Conservation (phyloP, 306 rosid genomes). For the Vigna reflexopilosa region DNA sequence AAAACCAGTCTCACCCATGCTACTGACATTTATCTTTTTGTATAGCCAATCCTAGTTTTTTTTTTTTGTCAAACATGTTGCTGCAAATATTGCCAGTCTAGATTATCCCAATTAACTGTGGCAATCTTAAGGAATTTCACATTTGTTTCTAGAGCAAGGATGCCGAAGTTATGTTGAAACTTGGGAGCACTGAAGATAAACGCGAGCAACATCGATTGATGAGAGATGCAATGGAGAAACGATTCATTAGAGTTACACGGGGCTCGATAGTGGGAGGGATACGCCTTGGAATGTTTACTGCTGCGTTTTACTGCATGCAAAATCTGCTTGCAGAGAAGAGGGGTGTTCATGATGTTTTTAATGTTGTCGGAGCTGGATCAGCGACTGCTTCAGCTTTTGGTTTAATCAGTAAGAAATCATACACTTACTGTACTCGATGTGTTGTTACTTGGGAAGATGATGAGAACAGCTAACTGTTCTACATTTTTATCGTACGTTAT, state of each 20-base stretch:
- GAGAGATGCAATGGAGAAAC: conserved; percentile 99
- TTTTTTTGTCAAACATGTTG: conserved; percentile 19
- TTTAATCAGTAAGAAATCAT: conserved; percentile 72
- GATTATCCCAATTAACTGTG: conserved; percentile 12
- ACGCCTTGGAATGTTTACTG: conserved; percentile 91
- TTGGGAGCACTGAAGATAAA: conserved; percentile 93
- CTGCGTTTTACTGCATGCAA: conserved; percentile 78
- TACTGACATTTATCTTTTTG: conserved; percentile 17
- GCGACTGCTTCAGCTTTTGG: conserved; percentile 95
- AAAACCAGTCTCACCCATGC: conserved; percentile 11
- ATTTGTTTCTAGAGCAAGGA: conserved; percentile 82
- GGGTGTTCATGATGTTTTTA: conserved; percentile 84
- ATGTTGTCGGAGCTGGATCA: conserved; percentile 93
- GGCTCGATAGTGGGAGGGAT: conserved; percentile 93
- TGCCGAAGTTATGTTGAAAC: conserved; percentile 91
- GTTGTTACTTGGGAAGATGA: conserved; percentile 24
- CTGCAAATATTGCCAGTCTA: conserved; percentile 3
- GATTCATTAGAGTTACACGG: conserved; percentile 77
- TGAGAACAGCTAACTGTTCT: conserved; percentile 12
- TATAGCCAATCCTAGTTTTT: conserved; percentile 13
- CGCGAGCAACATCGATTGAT: conserved; percentile 86
- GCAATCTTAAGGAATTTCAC: conserved; percentile 35
- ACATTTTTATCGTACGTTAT: conserved; percentile 16
- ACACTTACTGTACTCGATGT: conserved; percentile 1
- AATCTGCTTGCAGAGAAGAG: conserved; percentile 88